phyloP scores from a whole-genome alignment of 2,329 filamentous ascomycete genomes.

The Microdochium bolleyi region DNA sequence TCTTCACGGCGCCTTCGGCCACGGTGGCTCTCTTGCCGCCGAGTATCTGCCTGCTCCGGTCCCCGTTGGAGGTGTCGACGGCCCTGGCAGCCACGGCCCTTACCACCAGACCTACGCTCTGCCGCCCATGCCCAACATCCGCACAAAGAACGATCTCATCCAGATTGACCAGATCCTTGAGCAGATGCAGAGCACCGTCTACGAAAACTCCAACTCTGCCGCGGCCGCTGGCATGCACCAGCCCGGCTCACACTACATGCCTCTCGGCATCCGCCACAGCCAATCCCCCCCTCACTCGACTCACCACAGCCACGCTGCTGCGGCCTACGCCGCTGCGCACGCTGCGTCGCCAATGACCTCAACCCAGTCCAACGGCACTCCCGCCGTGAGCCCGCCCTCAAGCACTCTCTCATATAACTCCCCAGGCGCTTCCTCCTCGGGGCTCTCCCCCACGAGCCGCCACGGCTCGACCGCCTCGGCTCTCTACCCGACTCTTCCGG shows the following conservation, averaged over 20 bases:
- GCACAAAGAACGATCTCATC: constrained; percentile 88
- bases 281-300: constrained; percentile 34
- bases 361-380: constrained; percentile 53
- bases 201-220: constrained; percentile 81
- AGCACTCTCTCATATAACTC: constrained; percentile 74
- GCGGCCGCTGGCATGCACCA: constrained; percentile 72
- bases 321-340: constrained; percentile 40
- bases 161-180: constrained; percentile 93
- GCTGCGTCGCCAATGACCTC: constrained; percentile 56
- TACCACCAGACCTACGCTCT: constrained; percentile 78
- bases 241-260: constrained; percentile 56
- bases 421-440: constrained; percentile 62
- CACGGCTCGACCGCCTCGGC: constrained; percentile 52
- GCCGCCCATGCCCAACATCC: constrained; percentile 76
- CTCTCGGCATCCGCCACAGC: constrained; percentile 49
- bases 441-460: constrained; percentile 59
- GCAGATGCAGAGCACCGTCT: constrained; percentile 92
- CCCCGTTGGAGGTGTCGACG: constrained; percentile 45
- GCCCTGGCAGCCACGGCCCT: constrained; percentile 42
- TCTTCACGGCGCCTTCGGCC: constrained; percentile 63
- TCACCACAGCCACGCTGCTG: constrained; percentile 25
- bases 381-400: constrained; percentile 68
- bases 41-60: constrained; percentile 48
- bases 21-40: constrained; percentile 41
- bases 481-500: constrained; percentile 68